Evolutionary conservation across 2,329 filamentous ascomycete species (phyloP), one percentile per base, ranked within the genome.

Genomic region (Neofusicoccum parvum): DNA sequence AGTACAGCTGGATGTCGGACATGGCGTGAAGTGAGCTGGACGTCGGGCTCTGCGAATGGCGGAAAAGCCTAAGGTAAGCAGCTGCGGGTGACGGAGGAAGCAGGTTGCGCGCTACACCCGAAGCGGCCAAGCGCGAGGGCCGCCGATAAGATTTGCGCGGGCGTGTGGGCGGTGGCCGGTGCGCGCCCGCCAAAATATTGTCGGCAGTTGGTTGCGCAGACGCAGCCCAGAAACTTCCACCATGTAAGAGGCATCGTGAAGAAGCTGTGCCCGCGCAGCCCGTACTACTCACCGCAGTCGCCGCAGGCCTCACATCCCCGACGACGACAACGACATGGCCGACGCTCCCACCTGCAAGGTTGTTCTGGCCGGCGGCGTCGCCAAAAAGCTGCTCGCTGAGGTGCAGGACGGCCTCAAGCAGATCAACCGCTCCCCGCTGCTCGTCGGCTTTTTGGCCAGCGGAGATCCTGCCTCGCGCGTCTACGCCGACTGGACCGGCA

Each of bases 401-500:
- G 92, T 96, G 67, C 85, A 88, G 70, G 86, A 91, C 66, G 91
- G 90, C 6, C 82, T 97, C 67, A 86, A 87, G 73, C 89, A 88
- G 69, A 83, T 96, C 54, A 85, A 89, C 73, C 87, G 86, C 70
- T 82, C 88, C 75, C 94, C 95, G 39, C 89, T 91, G 68, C 86
- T 99, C 62, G 91, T 94, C 50, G 95, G 94, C 66, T 97, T 97
- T 80, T 84, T 99, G 65, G 93, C 94, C 70, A 98, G 97, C 79
- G 86, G 87, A 70, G 95, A 99, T 80, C 92, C 94, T 36, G 92
- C 93, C 45, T 94, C 94, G 37, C 84, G 91, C 72, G 92, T 96
- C 82, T 98, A 99, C 77, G 95, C 95, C 64, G 92, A 97, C 79
- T 97, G 92, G 92, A 97, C 94, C 46, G 92, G 92, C 79, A 97